Base-by-base conservation (phyloP, 1,139 yeast genomes). In the Suhomyces anneliseae region DNA sequence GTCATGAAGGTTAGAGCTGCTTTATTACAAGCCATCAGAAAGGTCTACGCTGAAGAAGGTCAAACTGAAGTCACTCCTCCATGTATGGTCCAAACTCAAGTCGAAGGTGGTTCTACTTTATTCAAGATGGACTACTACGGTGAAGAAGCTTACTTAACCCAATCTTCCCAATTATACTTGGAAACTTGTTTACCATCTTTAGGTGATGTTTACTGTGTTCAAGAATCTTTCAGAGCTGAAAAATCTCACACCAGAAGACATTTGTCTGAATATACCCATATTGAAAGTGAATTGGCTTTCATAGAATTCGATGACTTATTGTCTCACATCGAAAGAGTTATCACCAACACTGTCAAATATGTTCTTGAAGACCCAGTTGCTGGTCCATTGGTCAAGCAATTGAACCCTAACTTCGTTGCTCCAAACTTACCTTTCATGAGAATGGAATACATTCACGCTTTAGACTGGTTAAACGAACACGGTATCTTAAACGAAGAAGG, bases 81-180 rank as follows among this genome's bases (percentile, higher is more conserved):
- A 62, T 92, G 98, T 73, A 92, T 95, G 98, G 99, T 95, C 49
- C 99, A 95, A 74, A 92, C 97, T 39, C 98, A 93, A 76, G 99
- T 95, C 51, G 99, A 95, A 76, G 99, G 99, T 68, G 99, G 99
- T 46, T 87, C 97, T 33, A 95, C 99, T 14, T 79, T 95, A 65
- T 95, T 95, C 76, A 84, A 86, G 61, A 77, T 95, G 77, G 87
- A 89, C 67, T 95, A 95, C 76, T 95, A 95, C 66, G 98, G 97
- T 43, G 96, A 93, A 74, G 95, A 92, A 68, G 99, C 99, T 12
- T 95, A 77, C 71, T 79, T 95, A 63, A 95, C 99, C 24, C 99
- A 95, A 74, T 88, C 97, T 11, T 93, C 99, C 27, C 99, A 95
- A 76, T 81, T 95, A 61, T 95, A 95, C 72, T 79, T 95, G 68